Evolutionary conservation across 164 flowering plant genomes (phyloP), one percentile per base, ranked within the genome.

Genomic region (Houttuynia cordata): DNA sequence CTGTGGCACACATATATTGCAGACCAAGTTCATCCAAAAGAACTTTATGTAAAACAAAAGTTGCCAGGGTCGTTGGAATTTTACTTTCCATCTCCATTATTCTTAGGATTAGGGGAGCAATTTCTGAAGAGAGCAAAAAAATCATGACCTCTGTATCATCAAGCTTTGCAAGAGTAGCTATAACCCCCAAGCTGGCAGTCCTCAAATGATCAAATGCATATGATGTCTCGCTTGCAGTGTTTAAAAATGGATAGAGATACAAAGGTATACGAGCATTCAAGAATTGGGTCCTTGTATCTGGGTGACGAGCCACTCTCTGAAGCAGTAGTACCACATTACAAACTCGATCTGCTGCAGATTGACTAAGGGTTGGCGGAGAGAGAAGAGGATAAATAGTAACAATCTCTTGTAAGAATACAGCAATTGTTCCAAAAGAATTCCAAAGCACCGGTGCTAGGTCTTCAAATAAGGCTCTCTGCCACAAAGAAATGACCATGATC

Each of bases 81-180:
- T 87, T 90, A 60, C 90, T 78, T 22, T 97, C 98, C 80, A 83
- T 83, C 71, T 92, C 98, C 98, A 93, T 93, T 8, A 92, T 78
- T 34, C 96, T 90, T 57, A 92, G 76, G 58, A 75, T 21, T 10
- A 4, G 4, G 25, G 0, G 14, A 24, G 24, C 8, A 24, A 58
- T 93, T 96, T 74, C 74, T 18, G 72, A 61, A 20, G 88, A 79
- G 15, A 93, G 86, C 64, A 96, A 64, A 86, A n/a, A 93, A 64
- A 79, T 81, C 53, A 90, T 84, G 52, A 90, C 96, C 54, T 87
- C 87, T 19, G 96, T 76, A 70, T 93, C 97, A 75, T 90, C 92
- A 58, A 80, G 97, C 97, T 89, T 93, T 60, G 89, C 97, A 41
- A 93, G 75, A 37, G 97, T 90, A n/a, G n/a, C n/a, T n/a, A n/a